Evolutionary conservation across 495 filamentous ascomycete genomes (phyloP).

Genomic region (Clavariopsis aquatica): DNA sequence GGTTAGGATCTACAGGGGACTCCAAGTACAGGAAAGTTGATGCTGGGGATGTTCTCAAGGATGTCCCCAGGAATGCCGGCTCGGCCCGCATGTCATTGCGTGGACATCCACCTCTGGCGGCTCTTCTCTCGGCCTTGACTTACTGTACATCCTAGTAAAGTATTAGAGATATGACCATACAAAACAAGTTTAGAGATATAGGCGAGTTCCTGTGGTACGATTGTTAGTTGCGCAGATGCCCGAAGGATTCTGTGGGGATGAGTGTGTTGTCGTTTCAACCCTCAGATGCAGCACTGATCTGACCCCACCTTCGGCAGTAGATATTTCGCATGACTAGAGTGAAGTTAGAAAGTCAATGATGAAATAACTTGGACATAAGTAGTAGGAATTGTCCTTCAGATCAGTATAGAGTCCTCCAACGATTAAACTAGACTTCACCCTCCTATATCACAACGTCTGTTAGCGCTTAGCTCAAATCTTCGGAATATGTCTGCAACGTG

Average conservation of each 20-base stretch:
- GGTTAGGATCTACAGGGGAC: not conserved
- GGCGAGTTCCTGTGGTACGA: not conserved
- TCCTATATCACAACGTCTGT: no score
- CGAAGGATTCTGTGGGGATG: not conserved
- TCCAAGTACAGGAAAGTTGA: not conserved
- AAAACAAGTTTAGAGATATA: not conserved
- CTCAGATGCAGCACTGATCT: not conserved
- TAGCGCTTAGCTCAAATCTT: no score
- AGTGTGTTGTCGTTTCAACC: not conserved
- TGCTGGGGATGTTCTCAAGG: no score
- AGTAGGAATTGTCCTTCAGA: not conserved
- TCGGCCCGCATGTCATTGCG: not conserved
- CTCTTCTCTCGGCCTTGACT: not conserved
- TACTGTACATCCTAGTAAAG: not conserved
- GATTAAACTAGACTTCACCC: no score
- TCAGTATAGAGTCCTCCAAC: no score
- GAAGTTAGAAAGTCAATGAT: not conserved
- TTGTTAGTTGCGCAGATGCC: not conserved
- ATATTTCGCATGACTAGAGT: not conserved
- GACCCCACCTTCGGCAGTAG: not conserved
- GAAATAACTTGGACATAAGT: not conserved
- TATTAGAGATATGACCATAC: not conserved
- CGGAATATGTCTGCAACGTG: not conserved
- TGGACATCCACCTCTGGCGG: not conserved
- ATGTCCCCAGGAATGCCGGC: not conserved